Base-by-base conservation (phyloP, 192 early-diverging fungal species). In the Martensiomyces pterosporus region DNA sequence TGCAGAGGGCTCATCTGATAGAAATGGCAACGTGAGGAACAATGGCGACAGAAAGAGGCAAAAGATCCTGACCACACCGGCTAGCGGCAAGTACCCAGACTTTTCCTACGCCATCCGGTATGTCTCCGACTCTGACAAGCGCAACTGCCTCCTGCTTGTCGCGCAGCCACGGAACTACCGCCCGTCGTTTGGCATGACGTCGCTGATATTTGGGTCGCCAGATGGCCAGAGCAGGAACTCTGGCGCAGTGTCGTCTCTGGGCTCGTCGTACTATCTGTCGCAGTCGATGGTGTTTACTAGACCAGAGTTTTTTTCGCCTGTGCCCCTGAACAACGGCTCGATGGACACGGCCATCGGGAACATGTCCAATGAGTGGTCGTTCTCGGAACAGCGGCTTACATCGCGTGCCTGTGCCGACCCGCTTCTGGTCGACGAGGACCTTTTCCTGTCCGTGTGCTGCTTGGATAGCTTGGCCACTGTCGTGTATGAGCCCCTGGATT, bases 91-190 rank as follows among this genome's bases (percentile, higher is more conserved):
- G 29, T 32, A 32, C 29, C 12, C 32, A 17, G 69, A 65, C 22
- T 65, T 60, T 36, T 49, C 24, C 14, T 49, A 54, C 24, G 33
- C 59, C 14, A 51, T 73, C 13, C 49, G 69, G 0, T 60, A 73
- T 46, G 54, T 73, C 9, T 57, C 69, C 10, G 69, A 73, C 24
- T 60, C 62, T 3, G 69, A 73, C 57, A 73, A 65, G 53, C 56
- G 56, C 15, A 73, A 73, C 54, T 73, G 57, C 14, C 43, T 65
- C 5, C 21, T 73, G 45, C 24, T 52, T 2, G 17, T 73, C 19
- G 48, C 57, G 17, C 69, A 73, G 24, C 69, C 69, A 9, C 23
- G 21, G 27, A 54, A 73, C 45, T 73, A 64, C 17, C 40, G 43
- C 23, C 69, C 69, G 44, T 65, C 61, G 27, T 72, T 50, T 36